Conservation (phyloP, 2,329 filamentous ascomycete genomes). For the Scopulariopsis brevicaulis region DNA sequence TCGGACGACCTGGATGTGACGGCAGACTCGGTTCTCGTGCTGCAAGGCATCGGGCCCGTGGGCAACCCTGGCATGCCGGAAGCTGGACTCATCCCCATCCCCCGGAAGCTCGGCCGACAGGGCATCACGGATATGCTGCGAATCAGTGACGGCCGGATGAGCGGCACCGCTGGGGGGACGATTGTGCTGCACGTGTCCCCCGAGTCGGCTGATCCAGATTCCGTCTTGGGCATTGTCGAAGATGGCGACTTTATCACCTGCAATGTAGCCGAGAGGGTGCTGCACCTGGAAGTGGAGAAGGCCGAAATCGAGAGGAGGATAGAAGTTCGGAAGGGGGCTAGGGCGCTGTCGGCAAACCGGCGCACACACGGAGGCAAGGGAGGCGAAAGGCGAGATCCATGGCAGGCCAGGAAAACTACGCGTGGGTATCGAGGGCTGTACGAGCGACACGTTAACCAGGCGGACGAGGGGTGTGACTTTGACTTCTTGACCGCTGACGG, state of each 20-base stretch:
- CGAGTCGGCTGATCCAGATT: constrained; percentile 66
- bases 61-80: constrained; percentile 92
- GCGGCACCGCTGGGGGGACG: constrained; percentile 77
- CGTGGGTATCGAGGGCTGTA: constrained; percentile 50
- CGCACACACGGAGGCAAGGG: constrained; percentile 8
- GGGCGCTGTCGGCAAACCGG: neutral
- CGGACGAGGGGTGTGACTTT: constrained; percentile 48
- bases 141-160: constrained; percentile 80
- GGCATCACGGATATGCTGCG: constrained; percentile 72
- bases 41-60: constrained; percentile 82
- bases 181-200: constrained; percentile 83
- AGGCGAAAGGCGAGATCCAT: constrained; percentile 16
- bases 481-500: constrained; percentile 44
- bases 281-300: constrained; percentile 48
- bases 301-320: constrained; percentile 56
- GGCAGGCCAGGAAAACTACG: constrained; percentile 23
- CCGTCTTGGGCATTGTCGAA: constrained; percentile 64
- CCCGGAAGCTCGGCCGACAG: constrained; percentile 67
- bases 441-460: constrained; percentile 47
- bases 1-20: constrained; percentile 49
- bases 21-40: constrained; percentile 54
- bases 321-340: constrained; percentile 41
- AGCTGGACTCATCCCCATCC: constrained; percentile 50
- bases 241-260: constrained; percentile 73
- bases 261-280: constrained; percentile 56